These are phyloP conservation scores for Scheffersomyces stipitis DNA, from an alignment of 805 yeast species.

Conservation along the genomic window DNA sequence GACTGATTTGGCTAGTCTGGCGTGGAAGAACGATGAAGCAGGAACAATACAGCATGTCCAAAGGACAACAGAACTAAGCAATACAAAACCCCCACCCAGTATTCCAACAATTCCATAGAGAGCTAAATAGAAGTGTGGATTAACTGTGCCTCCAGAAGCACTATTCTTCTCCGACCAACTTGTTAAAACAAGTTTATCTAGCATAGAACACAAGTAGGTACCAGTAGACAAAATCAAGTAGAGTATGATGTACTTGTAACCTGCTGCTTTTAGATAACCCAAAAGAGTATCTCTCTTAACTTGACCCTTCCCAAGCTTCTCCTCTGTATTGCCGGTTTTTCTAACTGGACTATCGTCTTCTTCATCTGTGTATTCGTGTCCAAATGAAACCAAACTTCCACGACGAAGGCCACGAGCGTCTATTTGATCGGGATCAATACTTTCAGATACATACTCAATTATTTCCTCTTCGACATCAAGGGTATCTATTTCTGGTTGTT, in stretches of 20 bases:
- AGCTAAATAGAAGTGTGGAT: constrained; percentile 48
- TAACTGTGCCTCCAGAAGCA: constrained; percentile 38
- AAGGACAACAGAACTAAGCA: constrained; percentile 47
- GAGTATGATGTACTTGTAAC: constrained; percentile 21
- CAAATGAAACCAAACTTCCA: constrained; percentile 22
- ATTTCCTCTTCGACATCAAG: no score
- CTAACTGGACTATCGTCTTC: constrained; percentile 9
- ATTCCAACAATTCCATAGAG: constrained; percentile 59
- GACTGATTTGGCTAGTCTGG: constrained; percentile 54
- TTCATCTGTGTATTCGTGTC: constrained; percentile 22
- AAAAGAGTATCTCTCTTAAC: constrained; percentile 55
- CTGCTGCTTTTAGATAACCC: constrained; percentile 59
- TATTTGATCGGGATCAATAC: no score
- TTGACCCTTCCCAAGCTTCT: constrained; percentile 55
- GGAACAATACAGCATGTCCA: constrained; percentile 54
- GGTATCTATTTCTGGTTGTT: no score
- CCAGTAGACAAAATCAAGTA: constrained; percentile 40
- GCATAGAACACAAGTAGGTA: constrained; percentile 32
- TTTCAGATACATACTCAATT: no score
- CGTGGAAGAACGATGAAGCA: constrained; percentile 59
- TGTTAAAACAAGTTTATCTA: constrained; percentile 64
- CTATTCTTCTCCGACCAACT: constrained; percentile 63
- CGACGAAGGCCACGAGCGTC: no score
- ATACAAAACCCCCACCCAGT: constrained; percentile 47
- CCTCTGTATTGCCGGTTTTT: constrained; percentile 17